Conservation (phyloP, 768 basidiomycete species). For the Lepiota subincarnata region DNA sequence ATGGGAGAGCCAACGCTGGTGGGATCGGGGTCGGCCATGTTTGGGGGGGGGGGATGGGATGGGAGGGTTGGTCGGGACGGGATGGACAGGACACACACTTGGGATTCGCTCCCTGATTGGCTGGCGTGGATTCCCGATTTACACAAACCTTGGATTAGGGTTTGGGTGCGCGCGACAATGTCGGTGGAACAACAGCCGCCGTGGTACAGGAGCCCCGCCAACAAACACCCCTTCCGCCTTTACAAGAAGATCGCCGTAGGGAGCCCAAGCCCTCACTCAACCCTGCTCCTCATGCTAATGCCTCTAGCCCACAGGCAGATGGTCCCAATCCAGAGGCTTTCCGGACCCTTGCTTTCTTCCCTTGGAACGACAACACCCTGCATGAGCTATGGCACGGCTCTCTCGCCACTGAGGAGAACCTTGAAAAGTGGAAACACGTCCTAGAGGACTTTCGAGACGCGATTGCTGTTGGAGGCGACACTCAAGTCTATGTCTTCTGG, state of each 20-base stretch:
- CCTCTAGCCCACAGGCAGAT: conserved; percentile 22
- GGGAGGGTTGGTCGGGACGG: conserved; percentile 18
- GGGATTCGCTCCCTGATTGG: conserved; percentile 20
- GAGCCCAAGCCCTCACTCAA: conserved; percentile 13
- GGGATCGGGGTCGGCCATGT: conserved; percentile 32
- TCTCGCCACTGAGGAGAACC: conserved; percentile 25
- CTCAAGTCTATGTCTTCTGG: conserved; percentile 34
- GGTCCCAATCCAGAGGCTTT: conserved; percentile 27
- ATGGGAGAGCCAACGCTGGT: conserved; percentile 23
- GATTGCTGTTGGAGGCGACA: conserved; percentile 42
- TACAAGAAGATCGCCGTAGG: conserved; percentile 41
- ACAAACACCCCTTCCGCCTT: conserved; percentile 38
- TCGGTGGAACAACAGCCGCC: conserved; percentile 11
- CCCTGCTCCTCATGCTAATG: neutral
- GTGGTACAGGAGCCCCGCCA: conserved; percentile 34
- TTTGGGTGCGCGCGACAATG: no score
- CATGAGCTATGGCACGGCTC: conserved; percentile 34
- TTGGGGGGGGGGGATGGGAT: conserved; percentile 17
- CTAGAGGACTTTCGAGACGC: conserved; percentile 46
- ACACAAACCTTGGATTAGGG: conserved; percentile 14
- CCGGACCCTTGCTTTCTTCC: conserved; percentile 44
- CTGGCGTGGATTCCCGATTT: conserved; percentile 26
- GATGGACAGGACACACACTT: conserved; percentile 21
- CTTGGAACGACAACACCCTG: conserved; percentile 37
- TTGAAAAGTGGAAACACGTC: conserved; percentile 40